A percentile compares a stretch with the other conserved stretches of the same genome.
Conservation (phyloP, 2,329 filamentous ascomycete species). For the Phaeosphaeriaceae sp. region DNA sequence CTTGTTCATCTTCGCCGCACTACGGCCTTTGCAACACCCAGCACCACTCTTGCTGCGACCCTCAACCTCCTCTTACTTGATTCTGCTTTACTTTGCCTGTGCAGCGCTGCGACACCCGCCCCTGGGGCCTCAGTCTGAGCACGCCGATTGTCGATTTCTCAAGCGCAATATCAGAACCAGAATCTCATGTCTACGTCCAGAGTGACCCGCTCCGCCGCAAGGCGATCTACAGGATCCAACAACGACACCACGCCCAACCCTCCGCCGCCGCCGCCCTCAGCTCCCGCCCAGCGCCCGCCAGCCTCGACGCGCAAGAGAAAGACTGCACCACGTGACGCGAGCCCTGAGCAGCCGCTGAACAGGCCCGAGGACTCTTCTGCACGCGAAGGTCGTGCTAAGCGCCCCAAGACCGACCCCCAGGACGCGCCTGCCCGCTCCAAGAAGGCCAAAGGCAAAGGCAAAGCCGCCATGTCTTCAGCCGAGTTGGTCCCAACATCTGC, state of each 20-base stretch:
- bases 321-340: constrained; percentile 57
- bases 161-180: constrained; percentile 51
- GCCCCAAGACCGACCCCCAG: constrained; percentile 70
- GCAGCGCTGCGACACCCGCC: constrained; percentile 36
- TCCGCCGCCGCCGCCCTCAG: constrained; percentile 49
- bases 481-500: constrained; percentile 60
- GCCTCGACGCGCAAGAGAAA: constrained; percentile 78
- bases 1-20: constrained; percentile 24
- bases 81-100: constrained; percentile 24
- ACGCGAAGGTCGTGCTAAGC: constrained; percentile 53
- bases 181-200: constrained; percentile 88
- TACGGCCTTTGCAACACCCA: background rate
- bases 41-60: constrained; percentile 14
- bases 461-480: constrained; percentile 73
- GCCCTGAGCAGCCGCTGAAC: constrained; percentile 57
- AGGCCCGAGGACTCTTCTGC: constrained; percentile 30
- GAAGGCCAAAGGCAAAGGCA: constrained; percentile 63
- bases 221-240: constrained; percentile 75
- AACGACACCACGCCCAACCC: constrained; percentile 48
- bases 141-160: constrained; percentile 35
- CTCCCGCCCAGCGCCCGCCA: constrained; percentile 48
- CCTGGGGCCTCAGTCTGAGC: constrained; percentile 39
- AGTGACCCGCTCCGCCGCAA: constrained; percentile 93
- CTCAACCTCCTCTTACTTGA: constrained; percentile 23
- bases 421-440: constrained; percentile 57